Base-by-base conservation (phyloP, 768 basidiomycete species). In the Leccinum fibrillosum region DNA sequence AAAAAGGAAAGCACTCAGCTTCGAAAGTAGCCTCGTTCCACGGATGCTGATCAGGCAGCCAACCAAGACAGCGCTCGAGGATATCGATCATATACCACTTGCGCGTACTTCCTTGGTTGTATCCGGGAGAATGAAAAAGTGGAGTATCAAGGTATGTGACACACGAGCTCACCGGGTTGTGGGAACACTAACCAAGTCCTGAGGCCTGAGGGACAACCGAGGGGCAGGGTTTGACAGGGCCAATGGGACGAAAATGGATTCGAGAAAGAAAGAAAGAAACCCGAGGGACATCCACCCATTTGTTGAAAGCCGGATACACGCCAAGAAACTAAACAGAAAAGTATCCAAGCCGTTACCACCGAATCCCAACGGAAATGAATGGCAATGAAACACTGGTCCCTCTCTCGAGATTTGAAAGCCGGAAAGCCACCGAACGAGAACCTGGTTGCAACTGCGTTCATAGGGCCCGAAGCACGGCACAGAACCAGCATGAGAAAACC, bases 281-380 rank as follows among this genome's bases (percentile, higher is more conserved):
- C 2, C 2, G 15, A 17, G 65, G 65, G 4, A 13, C 49, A 0
- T 64, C 52, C 13, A 65, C 49, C 37, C 50, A 49, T 39, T 35
- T 35, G 13, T 35, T 5, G 13, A 35, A 35, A 35, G 32, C 34
- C 19, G 60, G 53, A 15, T 28, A 13, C 15, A 56, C 49, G 25
- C 62, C 66, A 4, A 4, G 56, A 63, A 66, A 44, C 62, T 56
- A 61, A 12, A 54, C 5, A 10, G 54, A 54, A 42, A 64, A 44
- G 19, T 58, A 34, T 47, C 48, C 25, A 7, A 61, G 56, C 61
- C 25, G 39, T 26, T 21, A 8, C 39, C 28, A 11, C 23, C 6
- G 21, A 32, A 11, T 17, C 32, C 26, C 54, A 52, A 44, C n/a
- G 11, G 9, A 25, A 25, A 25, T 25, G 25, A 26, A 26, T 10